A percentile compares a stretch with the other conserved stretches of the same genome.
These are phyloP conservation scores for Colletotrichum horii DNA, from an alignment of 2,329 filamentous ascomycete species.

Conservation along the genomic window DNA sequence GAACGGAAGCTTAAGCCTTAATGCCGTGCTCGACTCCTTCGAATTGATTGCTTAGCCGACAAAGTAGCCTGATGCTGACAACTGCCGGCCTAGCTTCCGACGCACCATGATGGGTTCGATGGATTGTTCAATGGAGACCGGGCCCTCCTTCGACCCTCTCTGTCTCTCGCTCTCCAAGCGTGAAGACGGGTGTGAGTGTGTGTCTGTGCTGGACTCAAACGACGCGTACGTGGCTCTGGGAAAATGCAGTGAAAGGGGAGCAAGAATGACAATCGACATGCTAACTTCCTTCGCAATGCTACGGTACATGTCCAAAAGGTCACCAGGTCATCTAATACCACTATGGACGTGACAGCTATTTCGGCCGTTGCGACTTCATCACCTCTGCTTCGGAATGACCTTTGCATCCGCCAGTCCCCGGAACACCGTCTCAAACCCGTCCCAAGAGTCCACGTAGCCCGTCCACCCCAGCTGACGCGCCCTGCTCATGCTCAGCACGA, in stretches of 20 bases:
- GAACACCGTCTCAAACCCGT: conserved; percentile 26
- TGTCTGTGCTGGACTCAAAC: background rate
- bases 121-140: background rate
- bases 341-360: background rate
- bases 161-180: background rate
- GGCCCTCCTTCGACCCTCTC: background rate
- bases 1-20: background rate
- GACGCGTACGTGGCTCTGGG: background rate
- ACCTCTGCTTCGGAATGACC: conserved; percentile 25
- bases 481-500: conserved; percentile 47
- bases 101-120: background rate
- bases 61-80: background rate
- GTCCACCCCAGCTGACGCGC: conserved; percentile 47
- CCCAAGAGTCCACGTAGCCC: conserved; percentile 31
- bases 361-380: background rate
- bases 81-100: background rate
- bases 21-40: background rate
- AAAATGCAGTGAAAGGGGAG: background rate
- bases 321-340: background rate
- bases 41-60: background rate
- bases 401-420: conserved; percentile 29
- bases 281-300: background rate
- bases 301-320: background rate
- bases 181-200: background rate
- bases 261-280: background rate